Evolutionary conservation across 2,329 filamentous ascomycete species (phyloP), one percentile per base, ranked within the genome.

Genomic region (Sclerotiophoma versabilis): DNA sequence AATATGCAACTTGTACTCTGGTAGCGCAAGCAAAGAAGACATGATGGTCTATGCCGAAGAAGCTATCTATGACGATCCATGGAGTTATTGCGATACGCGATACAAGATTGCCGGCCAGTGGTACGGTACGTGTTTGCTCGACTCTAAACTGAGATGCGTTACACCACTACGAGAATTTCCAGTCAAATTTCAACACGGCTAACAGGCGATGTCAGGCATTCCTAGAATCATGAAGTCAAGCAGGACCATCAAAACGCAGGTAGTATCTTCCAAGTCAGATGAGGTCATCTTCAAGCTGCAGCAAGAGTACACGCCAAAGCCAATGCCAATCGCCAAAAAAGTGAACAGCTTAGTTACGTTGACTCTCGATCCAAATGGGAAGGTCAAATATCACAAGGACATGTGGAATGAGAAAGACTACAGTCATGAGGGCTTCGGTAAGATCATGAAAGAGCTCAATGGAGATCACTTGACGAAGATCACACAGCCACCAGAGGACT

Each of bases 331-430:
- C 1, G 60, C 81, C 1, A 81, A 81, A 1, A 81, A 79, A 4
- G 81, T 85, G 54, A 84, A 83, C 53, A 81, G 80, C 2, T 70
- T 85, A 1, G 79, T 85, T 4, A 80, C 78, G 19, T 64, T 86
- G 52, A 80, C 77, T 8, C 72, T 86, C 7, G 82, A 84, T 53
- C 79, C 83, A 15, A 84, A 84, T 53, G 82, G 84, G 22, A 76
- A 79, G 33, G 79, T 85, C 38, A 84, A 82, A 66, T 84, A 85
- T 52, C 83, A 86, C 68, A 85, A 62, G 43, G 83, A 86, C 54
- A 82, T 85, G 72, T 83, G 82, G 15, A 84, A 84, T 43, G 81
- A 84, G 43, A 83, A 85, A 66, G 83, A 85, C 55, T 85, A 84
- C 57, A 79, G 75, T 9, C 83, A 85, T 52, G 78, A 84, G 51